Percentiles rank a stretch among this genome's conserved stretches.
phyloP scores from a whole-genome alignment of 2,329 filamentous ascomycete genomes.

The Cordyceps javanica region DNA sequence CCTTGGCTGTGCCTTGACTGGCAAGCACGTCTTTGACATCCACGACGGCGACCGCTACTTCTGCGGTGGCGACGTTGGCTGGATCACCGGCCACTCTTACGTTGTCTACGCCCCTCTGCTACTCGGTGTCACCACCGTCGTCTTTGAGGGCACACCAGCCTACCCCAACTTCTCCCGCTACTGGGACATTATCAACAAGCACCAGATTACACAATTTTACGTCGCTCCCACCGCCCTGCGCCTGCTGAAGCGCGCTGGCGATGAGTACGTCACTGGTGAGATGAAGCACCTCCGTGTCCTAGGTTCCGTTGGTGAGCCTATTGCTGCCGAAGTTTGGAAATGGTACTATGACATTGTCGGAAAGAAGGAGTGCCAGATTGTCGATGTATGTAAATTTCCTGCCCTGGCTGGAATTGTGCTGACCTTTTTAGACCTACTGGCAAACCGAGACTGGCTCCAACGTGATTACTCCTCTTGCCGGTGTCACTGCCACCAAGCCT shows the following conservation, averaged over 20 bases:
- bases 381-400: slow-evolving; percentile 64
- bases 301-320: slow-evolving; percentile 94
- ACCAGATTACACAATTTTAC: slow-evolving; percentile 96
- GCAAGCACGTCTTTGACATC: slow-evolving; percentile 98
- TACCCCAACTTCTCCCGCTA: slow-evolving; percentile 98
- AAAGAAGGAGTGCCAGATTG: slow-evolving; percentile 85
- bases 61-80: slow-evolving; percentile 96
- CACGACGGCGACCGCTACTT: slow-evolving; percentile 92
- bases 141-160: slow-evolving; percentile 95
- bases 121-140: slow-evolving; percentile 87
- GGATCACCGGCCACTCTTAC: slow-evolving; percentile 98
- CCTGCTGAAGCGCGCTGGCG: slow-evolving; percentile 88
- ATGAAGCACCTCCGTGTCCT: slow-evolving; percentile 88
- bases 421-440: slow-evolving; percentile 81
- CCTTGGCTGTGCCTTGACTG: slow-evolving; percentile 85
- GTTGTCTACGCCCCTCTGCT: slow-evolving; percentile 94
- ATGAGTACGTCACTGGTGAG: slow-evolving; percentile 82
- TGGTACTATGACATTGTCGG: slow-evolving; percentile 98
- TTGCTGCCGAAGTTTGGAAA: slow-evolving; percentile 97
- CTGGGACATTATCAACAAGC: slow-evolving; percentile 96
- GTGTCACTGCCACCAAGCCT: slow-evolving; percentile 92
- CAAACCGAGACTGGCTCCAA: slow-evolving; percentile 98
- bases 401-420: background rate
- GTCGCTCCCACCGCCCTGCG: slow-evolving; percentile 92
- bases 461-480: slow-evolving; percentile 88